phyloP scores from a whole-genome alignment of 306 rosid species.

The Arachis hypogaea region DNA sequence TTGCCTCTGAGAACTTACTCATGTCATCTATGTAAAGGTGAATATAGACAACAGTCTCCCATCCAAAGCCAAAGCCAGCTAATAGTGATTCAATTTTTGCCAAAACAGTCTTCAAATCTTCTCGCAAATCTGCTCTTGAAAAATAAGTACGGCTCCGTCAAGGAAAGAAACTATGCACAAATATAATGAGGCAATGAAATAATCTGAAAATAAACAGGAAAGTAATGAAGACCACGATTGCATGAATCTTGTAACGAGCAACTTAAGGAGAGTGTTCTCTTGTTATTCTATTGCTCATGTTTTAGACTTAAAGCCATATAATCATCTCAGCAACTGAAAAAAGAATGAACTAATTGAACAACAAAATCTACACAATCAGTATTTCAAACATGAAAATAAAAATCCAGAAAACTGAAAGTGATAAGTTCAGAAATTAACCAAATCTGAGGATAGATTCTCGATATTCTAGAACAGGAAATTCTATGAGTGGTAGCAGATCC shows the following conservation, averaged over 20 bases:
- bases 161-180: constrained; percentile 27
- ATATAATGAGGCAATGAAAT: constrained; percentile 22
- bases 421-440: no score
- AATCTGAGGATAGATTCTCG: no score
- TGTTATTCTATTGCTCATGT: constrained; percentile 31
- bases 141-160: constrained; percentile 42
- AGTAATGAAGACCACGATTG: constrained; percentile 39
- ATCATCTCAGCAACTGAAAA: no score
- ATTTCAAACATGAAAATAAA: no score
- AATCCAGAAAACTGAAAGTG: no score
- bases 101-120: constrained; percentile 69
- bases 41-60: constrained; percentile 86
- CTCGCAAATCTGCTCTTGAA: constrained; percentile 64
- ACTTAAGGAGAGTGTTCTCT: constrained; percentile 65
- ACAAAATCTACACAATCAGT: no score
- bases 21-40: constrained; percentile 91
- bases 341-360: no score
- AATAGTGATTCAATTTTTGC: constrained; percentile 70
- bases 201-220: constrained; percentile 22
- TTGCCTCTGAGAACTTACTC: constrained; percentile 74
- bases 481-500: no score
- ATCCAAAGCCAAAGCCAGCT: constrained; percentile 60
- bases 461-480: no score
- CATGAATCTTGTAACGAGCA: constrained; percentile 83
- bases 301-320: no score